These are phyloP conservation scores for Diutina scorzettiae DNA, from an alignment of 1,139 yeast species.

Conservation along the genomic window DNA sequence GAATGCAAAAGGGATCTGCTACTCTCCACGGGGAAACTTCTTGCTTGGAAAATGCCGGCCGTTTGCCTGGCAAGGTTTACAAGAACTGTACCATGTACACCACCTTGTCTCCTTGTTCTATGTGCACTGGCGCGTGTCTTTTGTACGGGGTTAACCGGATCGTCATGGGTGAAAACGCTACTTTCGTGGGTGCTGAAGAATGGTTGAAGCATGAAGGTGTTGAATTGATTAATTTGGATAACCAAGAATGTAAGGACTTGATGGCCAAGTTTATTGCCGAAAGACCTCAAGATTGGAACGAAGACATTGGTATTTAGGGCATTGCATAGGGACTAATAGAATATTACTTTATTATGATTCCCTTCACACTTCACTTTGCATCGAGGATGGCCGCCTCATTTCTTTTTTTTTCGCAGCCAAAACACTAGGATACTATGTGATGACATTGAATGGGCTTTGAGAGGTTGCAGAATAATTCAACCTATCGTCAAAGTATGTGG, in stretches of 20 bases:
- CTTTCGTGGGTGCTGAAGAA: slow-evolving; percentile 70
- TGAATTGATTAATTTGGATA: slow-evolving; percentile 60
- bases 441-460: no score
- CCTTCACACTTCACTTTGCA: no score
- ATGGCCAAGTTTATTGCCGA: slow-evolving; percentile 70
- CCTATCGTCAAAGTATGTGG: no score
- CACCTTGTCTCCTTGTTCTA: slow-evolving; percentile 82
- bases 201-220: slow-evolving; percentile 55
- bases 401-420: no score
- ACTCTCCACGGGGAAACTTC: slow-evolving; percentile 87
- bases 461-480: no score
- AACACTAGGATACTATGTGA: no score
- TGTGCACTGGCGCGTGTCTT: slow-evolving; percentile 91
- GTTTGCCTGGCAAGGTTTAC: slow-evolving; percentile 58
- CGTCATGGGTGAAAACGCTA: slow-evolving; percentile 79
- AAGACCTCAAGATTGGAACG: slow-evolving; percentile 76
- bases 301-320: slow-evolving; percentile 96
- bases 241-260: slow-evolving; percentile 54
- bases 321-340: no score
- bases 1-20: slow-evolving; percentile 72
- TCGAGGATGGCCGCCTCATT: no score
- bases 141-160: slow-evolving; percentile 79
- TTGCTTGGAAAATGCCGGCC: slow-evolving; percentile 81
- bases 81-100: slow-evolving; percentile 76
- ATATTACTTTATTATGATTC: no score